Percentiles rank a stretch among this genome's conserved stretches.
phyloP scores from a whole-genome alignment of 805 yeast genomes.

The Starmerella geochares region DNA sequence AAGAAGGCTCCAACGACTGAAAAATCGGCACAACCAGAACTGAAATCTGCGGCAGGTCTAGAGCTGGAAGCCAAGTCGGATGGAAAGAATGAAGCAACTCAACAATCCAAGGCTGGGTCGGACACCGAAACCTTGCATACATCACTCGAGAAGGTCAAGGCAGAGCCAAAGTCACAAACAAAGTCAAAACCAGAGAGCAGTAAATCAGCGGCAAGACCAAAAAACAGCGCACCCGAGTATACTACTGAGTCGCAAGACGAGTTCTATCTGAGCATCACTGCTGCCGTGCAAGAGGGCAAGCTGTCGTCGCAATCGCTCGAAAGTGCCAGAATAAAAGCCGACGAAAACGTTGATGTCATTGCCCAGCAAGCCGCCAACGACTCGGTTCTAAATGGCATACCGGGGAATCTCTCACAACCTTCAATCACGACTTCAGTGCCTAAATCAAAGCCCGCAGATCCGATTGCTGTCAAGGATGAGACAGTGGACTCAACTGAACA shows the following conservation, averaged over 20 bases:
- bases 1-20: background rate
- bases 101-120: no score
- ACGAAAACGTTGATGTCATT: background rate
- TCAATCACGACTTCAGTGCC: no score
- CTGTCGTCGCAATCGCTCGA: background rate
- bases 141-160: no score
- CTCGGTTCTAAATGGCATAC: background rate
- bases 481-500: background rate
- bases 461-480: background rate
- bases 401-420: background rate
- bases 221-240: background rate
- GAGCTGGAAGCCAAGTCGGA: no score
- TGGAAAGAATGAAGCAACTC: no score
- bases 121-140: no score
- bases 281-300: background rate
- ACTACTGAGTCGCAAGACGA: constrained; percentile 3
- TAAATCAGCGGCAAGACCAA: no score
- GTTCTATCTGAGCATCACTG: constrained; percentile 3
- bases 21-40: no score
- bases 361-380: background rate
- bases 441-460: no score
- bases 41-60: no score
- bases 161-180: no score
- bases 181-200: no score
- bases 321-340: background rate